Percentiles rank a stretch among this genome's conserved stretches.
Conservation (phyloP, 768 basidiomycete genomes). For the Russula virescens region DNA sequence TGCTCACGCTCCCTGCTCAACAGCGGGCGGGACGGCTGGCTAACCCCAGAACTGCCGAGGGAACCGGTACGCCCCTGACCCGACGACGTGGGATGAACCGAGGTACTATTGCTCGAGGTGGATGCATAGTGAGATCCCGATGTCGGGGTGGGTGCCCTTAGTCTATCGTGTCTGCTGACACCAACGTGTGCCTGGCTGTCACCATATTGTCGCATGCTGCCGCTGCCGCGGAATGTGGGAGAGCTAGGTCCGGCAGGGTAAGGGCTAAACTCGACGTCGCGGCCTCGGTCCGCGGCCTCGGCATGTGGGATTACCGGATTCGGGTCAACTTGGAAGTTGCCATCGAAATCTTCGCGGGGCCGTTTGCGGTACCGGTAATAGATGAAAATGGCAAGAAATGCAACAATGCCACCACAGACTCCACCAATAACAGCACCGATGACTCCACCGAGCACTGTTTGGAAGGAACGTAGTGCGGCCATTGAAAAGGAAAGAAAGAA, state of each 20-base stretch:
- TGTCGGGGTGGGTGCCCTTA: constrained; percentile 20
- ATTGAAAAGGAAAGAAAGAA: too few relatives aligned
- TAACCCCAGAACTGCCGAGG: neutral
- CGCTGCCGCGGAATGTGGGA: neutral
- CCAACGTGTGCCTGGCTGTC: constrained; percentile 26
- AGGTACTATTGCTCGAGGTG: constrained; percentile 9
- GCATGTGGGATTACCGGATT: constrained; percentile 35
- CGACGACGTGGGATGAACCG: neutral
- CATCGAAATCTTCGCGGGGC: constrained; percentile 41
- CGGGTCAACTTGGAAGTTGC: constrained; percentile 47
- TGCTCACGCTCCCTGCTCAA: constrained; percentile 31
- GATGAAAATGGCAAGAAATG: constrained; percentile 27
- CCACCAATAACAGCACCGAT: constrained; percentile 32
- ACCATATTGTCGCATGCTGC: constrained; percentile 29
- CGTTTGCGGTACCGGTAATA: constrained; percentile 30
- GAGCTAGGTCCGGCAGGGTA: constrained; percentile 22
- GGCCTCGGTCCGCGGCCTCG: constrained; percentile 22
- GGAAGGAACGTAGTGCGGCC: too few relatives aligned
- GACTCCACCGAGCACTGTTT: too few relatives aligned
- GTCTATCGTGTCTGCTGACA: constrained; percentile 23
- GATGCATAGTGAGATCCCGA: constrained; percentile 24
- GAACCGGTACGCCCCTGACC: constrained; percentile 1
- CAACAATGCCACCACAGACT: constrained; percentile 27
- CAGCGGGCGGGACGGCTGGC: constrained; percentile 20
- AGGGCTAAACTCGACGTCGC: constrained; percentile 19